Evolutionary conservation across 441 rosid species (phyloP).

Genomic region (Flueggea neowawraea): DNA sequence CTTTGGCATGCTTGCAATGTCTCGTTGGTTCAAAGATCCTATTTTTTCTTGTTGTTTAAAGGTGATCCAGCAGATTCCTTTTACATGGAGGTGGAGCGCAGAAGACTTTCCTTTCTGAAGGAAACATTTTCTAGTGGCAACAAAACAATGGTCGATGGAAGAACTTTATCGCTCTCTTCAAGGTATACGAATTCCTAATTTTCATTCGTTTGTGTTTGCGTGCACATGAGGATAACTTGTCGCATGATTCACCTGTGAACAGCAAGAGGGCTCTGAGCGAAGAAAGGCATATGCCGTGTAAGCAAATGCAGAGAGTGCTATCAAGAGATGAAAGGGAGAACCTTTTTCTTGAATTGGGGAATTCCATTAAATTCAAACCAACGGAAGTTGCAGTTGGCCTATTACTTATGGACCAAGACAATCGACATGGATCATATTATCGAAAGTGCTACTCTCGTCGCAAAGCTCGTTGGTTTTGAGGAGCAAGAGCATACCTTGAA

Average conservation of each 20-base stretch:
- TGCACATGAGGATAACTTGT: not conserved
- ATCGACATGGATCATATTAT: constrained; percentile 60
- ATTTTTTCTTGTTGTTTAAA: constrained; percentile 75
- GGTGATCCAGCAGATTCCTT: constrained; percentile 81
- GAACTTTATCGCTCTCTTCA: constrained; percentile 30
- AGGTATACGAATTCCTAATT: constrained; percentile 35
- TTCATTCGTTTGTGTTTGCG: not conserved
- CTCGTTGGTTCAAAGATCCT: constrained; percentile 81
- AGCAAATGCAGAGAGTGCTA: constrained; percentile 60
- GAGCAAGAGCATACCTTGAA: constrained; percentile 60
- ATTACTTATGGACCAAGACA: constrained; percentile 64
- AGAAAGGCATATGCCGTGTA: constrained; percentile 75
- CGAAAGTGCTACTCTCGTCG: constrained; percentile 72
- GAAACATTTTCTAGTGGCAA: constrained; percentile 44
- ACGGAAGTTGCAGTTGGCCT: constrained; percentile 64
- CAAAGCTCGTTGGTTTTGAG: constrained; percentile 63
- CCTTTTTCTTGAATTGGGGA: constrained; percentile 69
- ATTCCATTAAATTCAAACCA: constrained; percentile 53
- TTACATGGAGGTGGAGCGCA: constrained; percentile 89
- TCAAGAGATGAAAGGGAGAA: constrained; percentile 55
- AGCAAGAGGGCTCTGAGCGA: constrained; percentile 63
- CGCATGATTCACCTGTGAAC: constrained; percentile 8
- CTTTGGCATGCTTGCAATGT: constrained; percentile 83
- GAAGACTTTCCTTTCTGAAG: constrained; percentile 65
- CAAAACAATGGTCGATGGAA: constrained; percentile 32